These are phyloP conservation scores for Golubevia pallescens DNA, from an alignment of 1,284 basidiomycete species.

Conservation along the genomic window DNA sequence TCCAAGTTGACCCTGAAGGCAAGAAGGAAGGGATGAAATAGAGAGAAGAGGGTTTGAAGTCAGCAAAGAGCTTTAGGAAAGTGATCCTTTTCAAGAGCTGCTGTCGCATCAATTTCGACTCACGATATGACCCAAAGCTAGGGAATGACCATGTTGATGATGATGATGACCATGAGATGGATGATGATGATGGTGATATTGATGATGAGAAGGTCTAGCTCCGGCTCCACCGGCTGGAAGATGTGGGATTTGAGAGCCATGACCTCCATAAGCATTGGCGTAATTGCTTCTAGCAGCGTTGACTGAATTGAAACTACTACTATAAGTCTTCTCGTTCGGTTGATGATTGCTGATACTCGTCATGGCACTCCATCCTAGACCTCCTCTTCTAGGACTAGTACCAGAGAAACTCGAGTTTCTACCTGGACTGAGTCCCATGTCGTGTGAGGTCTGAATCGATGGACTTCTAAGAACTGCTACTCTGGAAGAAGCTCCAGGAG, in stretches of 20 bases:
- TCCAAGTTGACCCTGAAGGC: conserved; percentile 15
- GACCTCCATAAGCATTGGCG: conserved; percentile 2
- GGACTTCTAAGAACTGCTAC: conserved; percentile 23
- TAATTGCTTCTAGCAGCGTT: conserved; percentile 2
- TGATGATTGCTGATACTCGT: conserved; percentile 26
- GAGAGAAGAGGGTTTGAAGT: no score
- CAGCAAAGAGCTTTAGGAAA: no score
- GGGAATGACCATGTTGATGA: conserved; percentile 7
- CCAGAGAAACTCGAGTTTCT: conserved; percentile 30
- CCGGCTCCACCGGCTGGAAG: background rate
- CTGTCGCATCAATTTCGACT: background rate
- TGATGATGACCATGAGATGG: conserved; percentile 16
- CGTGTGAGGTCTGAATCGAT: conserved; percentile 4
- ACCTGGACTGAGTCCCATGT: conserved; percentile 16
- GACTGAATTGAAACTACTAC: background rate
- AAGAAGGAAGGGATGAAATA: background rate
- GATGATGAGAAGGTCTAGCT: conserved; percentile 4
- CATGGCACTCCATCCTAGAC: conserved; percentile 46
- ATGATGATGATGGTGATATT: conserved; percentile 10
- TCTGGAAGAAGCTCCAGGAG: conserved; percentile 27
- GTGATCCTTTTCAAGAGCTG: no score
- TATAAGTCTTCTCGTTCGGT: background rate
- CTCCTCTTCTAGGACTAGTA: conserved; percentile 39
- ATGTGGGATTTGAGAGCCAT: conserved; percentile 1
- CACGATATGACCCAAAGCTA: conserved; percentile 12